phyloP scores from a whole-genome alignment of 768 basidiomycete genomes.

The Astraeus odoratus region DNA sequence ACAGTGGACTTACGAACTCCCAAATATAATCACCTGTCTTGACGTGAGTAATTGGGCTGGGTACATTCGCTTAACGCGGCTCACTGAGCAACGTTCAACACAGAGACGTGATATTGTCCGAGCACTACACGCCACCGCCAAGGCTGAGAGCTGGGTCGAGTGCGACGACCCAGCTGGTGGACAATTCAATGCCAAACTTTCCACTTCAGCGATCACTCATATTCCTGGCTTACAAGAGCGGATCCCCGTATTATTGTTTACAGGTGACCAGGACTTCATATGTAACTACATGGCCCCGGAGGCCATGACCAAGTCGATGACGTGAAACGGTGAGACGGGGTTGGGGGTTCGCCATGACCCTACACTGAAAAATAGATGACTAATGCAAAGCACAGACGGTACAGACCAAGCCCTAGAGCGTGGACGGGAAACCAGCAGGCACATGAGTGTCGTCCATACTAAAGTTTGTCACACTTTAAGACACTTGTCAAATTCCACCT shows the following conservation, averaged over 20 bases:
- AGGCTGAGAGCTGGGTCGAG: conserved; percentile 82
- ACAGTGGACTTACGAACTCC: conserved; percentile 94
- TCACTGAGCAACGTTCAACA: not conserved
- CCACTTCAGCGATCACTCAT: conserved; percentile 66
- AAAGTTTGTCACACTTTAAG: conserved; percentile 44
- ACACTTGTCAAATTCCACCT: not conserved
- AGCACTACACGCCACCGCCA: conserved; percentile 76
- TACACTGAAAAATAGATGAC: too few relatives aligned
- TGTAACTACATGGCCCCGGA: conserved; percentile 95
- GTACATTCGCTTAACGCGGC: not conserved
- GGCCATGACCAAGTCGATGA: conserved; percentile 71
- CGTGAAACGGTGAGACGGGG: conserved; percentile 82
- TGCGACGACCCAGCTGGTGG: conserved; percentile 63
- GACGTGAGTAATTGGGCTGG: conserved; percentile 47
- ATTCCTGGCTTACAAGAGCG: conserved; percentile 72
- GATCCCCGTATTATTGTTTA: conserved; percentile 86
- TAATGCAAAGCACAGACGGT: conserved; percentile 60
- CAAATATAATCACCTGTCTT: conserved; percentile 68
- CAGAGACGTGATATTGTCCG: conserved; percentile 75
- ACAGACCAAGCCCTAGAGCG: conserved; percentile 65
- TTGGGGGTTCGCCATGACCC: conserved; percentile 70
- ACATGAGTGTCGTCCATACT: conserved; percentile 84
- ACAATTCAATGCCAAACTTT: conserved; percentile 48
- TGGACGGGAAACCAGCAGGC: conserved; percentile 72
- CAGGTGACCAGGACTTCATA: conserved; percentile 92